Percentiles rank a stretch among this genome's conserved stretches.
Conservation (phyloP, 2,329 filamentous ascomycete species). For the Sporothrix phasma region DNA sequence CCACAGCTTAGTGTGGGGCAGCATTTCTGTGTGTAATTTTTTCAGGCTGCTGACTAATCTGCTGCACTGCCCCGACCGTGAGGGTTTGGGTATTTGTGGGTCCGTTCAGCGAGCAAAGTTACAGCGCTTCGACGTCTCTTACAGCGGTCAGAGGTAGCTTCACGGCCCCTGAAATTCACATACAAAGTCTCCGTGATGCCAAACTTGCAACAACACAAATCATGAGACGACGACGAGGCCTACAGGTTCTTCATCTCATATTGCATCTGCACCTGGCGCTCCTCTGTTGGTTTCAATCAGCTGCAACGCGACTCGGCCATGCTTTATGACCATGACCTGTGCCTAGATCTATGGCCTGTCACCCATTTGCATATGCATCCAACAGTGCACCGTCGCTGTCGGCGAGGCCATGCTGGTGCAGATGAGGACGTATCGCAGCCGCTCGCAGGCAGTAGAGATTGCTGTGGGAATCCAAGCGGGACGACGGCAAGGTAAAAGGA, state of each 20-base stretch:
- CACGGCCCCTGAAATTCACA: not conserved
- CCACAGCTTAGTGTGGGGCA: constrained; percentile 5
- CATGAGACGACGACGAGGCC: too few species aligned
- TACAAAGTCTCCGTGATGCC: too few species aligned
- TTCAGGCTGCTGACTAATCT: constrained; percentile 6
- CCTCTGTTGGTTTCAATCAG: too few species aligned
- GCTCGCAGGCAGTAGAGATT: not conserved
- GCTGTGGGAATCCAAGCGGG: not conserved
- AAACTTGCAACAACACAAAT: too few species aligned
- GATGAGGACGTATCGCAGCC: not conserved
- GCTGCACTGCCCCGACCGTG: not conserved
- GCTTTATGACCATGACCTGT: too few species aligned
- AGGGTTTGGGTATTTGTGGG: not conserved
- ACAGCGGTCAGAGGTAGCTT: too few species aligned
- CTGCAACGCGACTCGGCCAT: too few species aligned
- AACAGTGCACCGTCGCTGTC: constrained; percentile 35
- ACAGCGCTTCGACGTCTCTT: not conserved
- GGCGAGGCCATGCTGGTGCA: constrained; percentile 30
- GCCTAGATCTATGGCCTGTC: too few species aligned
- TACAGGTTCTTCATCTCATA: too few species aligned
- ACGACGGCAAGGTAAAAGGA: not conserved
- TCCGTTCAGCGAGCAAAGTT: not conserved
- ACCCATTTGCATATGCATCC: constrained; percentile 38
- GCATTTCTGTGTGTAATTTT: constrained; percentile 7
- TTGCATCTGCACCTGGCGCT: too few species aligned